Evolutionary conservation across 2,329 filamentous ascomycete genomes (phyloP).

Genomic region (Phialophora expanda): DNA sequence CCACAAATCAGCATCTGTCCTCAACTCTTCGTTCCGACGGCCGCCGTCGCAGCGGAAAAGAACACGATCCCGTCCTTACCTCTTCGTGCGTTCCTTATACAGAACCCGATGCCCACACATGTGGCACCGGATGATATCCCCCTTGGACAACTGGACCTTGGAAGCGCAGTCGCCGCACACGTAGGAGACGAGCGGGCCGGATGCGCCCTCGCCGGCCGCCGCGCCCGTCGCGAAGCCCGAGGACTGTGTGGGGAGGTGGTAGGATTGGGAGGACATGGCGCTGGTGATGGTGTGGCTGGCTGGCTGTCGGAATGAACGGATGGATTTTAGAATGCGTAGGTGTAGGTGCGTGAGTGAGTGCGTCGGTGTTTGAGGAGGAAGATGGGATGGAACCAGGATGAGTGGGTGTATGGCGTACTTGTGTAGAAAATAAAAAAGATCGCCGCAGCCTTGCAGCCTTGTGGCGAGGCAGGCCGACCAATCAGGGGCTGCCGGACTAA

Average conservation of each 20-base stretch:
- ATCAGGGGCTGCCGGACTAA: too few relatives aligned
- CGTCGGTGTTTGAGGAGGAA: not conserved
- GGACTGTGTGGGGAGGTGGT: conserved; percentile 69
- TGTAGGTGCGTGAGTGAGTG: not conserved
- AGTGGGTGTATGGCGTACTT: not conserved
- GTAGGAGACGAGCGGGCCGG: conserved; percentile 67
- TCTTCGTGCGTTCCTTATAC: conserved; percentile 97
- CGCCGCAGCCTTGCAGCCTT: not conserved
- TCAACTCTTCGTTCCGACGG: not conserved
- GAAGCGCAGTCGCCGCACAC: conserved; percentile 84
- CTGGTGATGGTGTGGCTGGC: not conserved
- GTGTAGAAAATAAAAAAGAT: not conserved
- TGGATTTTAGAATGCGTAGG: not conserved
- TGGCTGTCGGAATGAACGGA: not conserved
- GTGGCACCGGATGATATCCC: conserved; percentile 83
- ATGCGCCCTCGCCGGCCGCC: conserved; percentile 46
- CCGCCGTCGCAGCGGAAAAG: not conserved
- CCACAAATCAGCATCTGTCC: conserved; percentile 15
- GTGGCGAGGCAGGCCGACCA: too few relatives aligned
- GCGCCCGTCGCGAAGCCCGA: conserved; percentile 49
- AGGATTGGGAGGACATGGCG: conserved; percentile 61
- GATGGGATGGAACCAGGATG: not conserved
- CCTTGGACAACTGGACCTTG: conserved; percentile 75
- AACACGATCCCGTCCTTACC: conserved; percentile 58
- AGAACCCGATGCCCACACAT: conserved; percentile 94